Evolutionary conservation across 2,329 filamentous ascomycete genomes (phyloP).

Genomic region (Colletotrichum theobromicola): DNA sequence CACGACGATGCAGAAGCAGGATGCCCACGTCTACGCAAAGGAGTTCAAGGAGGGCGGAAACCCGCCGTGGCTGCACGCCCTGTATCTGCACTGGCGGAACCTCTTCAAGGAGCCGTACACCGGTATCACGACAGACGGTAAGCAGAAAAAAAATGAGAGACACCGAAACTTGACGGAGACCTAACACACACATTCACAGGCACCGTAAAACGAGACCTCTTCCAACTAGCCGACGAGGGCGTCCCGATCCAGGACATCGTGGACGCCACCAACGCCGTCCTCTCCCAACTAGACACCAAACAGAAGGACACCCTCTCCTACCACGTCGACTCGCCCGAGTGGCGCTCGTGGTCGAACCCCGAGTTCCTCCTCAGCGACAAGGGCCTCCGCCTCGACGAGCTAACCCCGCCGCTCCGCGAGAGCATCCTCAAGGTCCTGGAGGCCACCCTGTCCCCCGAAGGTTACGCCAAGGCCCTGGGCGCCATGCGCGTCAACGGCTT

Average conservation of each 20-base stretch:
- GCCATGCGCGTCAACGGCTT: constrained; percentile 81
- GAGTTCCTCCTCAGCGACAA: constrained; percentile 74
- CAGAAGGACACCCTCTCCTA: constrained; percentile 57
- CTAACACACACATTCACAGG: constrained; percentile 40
- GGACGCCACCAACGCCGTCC: constrained; percentile 49
- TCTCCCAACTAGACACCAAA: constrained; percentile 49
- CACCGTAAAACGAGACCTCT: constrained; percentile 57
- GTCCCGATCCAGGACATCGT: constrained; percentile 65
- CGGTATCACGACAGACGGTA: constrained; percentile 73
- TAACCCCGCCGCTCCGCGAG: constrained; percentile 43
- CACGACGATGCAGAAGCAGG: constrained; percentile 65
- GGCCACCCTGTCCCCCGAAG: constrained; percentile 68
- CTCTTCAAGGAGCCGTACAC: constrained; percentile 71
- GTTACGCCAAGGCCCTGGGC: constrained; percentile 71
- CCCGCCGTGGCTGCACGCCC: constrained; percentile 70
- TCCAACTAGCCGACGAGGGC: constrained; percentile 66
- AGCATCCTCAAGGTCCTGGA: constrained; percentile 61
- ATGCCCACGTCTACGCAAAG: constrained; percentile 66
- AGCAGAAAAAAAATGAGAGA: constrained; percentile 3
- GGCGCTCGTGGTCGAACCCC: constrained; percentile 75
- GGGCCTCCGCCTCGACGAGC: constrained; percentile 73
- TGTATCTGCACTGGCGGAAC: constrained; percentile 64
- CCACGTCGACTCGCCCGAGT: constrained; percentile 73
- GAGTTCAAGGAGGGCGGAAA: constrained; percentile 62
- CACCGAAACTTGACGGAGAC: background rate